Evolutionary conservation across 257 asterid genomes (phyloP), one percentile per base, ranked within the genome.

Genomic region (Solanum appendiculatum): DNA sequence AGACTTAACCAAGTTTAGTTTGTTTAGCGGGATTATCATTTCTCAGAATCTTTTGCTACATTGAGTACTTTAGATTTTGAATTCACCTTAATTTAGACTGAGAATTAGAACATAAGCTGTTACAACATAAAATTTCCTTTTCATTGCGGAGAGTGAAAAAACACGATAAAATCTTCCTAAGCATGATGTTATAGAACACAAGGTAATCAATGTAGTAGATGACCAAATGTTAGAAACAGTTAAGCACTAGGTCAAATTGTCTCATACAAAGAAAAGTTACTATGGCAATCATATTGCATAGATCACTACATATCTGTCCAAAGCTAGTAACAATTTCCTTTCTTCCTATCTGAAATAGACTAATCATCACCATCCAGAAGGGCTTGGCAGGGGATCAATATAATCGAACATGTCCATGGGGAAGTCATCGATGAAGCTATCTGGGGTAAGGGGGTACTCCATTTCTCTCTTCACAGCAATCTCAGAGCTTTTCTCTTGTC

Each of bases 391-490:
- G 63, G 94, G 87, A 25, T 93, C 98, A 9, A 93, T 90, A 20
- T 86, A 92, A 86, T 94, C 96, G 70, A 92, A 95, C 92, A 94
- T 91, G 85, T 95, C 98, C 14, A 94, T 87, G 5, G 96, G 98
- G 84, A 95, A 92, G 51, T 96, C 98, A 86, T 94, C 97, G 6
- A 92, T 85, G 85, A 92, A 91, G 80, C 88, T 88, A 46, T 92
- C 94, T 2, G 91, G 93, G 16, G 91, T 87, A n/a, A 72, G 87
- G 7, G 89, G 84, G 66, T 86, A 36, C 42, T 82, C 88, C 27
- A 60, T 64, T 51, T 83, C 91, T 29, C 68, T 87, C 46, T 69
- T 86, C 31, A 44, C 91, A 84, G 75, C 80, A 88, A 58, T 74
- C 23, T 66, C 84, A 80, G 89, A 40, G 39, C 86, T 63, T 69